phyloP scores from a whole-genome alignment of 352 stramenopile genomes.

The Globisporangium alternatum region DNA sequence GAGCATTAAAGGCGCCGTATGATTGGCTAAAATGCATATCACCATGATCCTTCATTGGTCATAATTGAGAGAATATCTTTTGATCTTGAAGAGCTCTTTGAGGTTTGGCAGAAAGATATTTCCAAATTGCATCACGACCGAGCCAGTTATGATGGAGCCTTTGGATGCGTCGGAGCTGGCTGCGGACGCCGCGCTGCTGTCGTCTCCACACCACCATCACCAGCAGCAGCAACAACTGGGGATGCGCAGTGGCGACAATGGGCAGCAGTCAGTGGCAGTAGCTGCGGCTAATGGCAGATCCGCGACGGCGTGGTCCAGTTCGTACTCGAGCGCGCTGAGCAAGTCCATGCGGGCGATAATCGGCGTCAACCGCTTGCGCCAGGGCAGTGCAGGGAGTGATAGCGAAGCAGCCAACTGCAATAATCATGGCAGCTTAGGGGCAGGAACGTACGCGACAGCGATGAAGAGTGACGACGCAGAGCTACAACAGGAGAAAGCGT shows the following conservation, averaged over 20 bases:
- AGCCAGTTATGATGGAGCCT: slow-evolving; percentile 4
- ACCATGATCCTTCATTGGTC: background rate
- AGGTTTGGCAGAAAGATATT: slow-evolving; percentile 7
- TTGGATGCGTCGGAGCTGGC: slow-evolving; percentile 10
- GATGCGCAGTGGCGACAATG: slow-evolving; percentile 11
- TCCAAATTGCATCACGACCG: background rate
- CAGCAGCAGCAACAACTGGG: background rate
- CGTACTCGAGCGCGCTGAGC: slow-evolving; percentile 42
- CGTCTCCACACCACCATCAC: too few relatives aligned
- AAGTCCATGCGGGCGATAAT: slow-evolving; percentile 67
- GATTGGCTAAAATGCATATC: background rate
- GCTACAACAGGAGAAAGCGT: slow-evolving; percentile 18
- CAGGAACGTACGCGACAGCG: background rate
- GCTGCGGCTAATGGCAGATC: background rate
- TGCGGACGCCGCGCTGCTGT: background rate
- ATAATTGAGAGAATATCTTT: background rate
- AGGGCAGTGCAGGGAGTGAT: background rate
- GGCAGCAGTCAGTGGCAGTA: too few relatives aligned
- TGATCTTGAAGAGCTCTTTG: slow-evolving; percentile 9
- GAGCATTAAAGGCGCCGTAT: background rate
- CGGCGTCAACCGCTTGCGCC: slow-evolving; percentile 16
- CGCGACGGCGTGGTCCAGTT: slow-evolving; percentile 12
- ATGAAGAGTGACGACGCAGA: slow-evolving; percentile 21
- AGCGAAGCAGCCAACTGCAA: background rate
- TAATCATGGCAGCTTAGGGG: background rate